Evolutionary conservation across 2,329 filamentous ascomycete genomes (phyloP).

Genomic region (Lachnellula occidentalis): DNA sequence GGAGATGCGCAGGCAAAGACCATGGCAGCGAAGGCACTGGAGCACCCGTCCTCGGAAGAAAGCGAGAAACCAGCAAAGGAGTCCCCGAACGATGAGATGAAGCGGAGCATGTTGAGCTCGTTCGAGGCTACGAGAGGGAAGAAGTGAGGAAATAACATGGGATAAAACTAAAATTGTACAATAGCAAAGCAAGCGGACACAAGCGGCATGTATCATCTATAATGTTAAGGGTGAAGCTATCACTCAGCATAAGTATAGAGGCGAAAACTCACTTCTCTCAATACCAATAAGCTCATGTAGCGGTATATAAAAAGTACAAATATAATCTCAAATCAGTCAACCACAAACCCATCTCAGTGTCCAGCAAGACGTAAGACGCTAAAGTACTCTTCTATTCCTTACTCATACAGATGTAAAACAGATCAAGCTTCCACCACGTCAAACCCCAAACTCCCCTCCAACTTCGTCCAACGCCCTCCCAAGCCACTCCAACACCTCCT

Average conservation of each 20-base stretch:
- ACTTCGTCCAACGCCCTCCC: slow-evolving; percentile 57
- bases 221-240: slow-evolving; percentile 10
- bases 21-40: slow-evolving; percentile 50
- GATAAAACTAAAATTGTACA: slow-evolving; percentile 14
- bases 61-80: slow-evolving; percentile 14
- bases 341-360: neutral
- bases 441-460: slow-evolving; percentile 46
- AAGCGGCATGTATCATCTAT: slow-evolving; percentile 3
- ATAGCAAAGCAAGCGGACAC: slow-evolving; percentile 3
- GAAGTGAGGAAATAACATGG: slow-evolving; percentile 15
- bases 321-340: slow-evolving; percentile 7
- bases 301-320: neutral
- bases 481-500: slow-evolving; percentile 51
- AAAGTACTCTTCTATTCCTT: neutral
- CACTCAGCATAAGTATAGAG: neutral
- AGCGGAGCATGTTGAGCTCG: slow-evolving; percentile 42
- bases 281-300: neutral
- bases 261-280: neutral
- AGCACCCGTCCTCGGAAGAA: slow-evolving; percentile 31
- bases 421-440: slow-evolving; percentile 2
- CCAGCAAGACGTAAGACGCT: neutral
- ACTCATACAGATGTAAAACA: slow-evolving; percentile 1
- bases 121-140: slow-evolving; percentile 37
- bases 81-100: slow-evolving; percentile 36
- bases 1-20: slow-evolving; percentile 70